Evolutionary conservation across 2,329 filamentous ascomycete species (phyloP).

Genomic region (Ascocoryne sarcoides): DNA sequence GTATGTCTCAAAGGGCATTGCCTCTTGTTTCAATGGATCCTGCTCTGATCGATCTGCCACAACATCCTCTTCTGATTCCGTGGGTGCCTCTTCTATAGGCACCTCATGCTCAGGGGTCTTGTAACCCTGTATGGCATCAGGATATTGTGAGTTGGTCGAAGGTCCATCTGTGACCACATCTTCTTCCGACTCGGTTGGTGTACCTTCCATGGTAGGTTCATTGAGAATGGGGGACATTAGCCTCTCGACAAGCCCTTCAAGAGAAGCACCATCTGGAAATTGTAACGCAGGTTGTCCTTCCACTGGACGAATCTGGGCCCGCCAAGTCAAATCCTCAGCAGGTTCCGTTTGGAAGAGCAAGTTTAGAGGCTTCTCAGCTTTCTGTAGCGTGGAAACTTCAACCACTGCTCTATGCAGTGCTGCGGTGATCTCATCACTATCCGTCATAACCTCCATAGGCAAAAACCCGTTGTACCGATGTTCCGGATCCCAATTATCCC

Average conservation of each 20-base stretch:
- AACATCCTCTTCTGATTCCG: constrained; percentile 23
- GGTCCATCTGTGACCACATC: not conserved
- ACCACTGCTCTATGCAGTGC: constrained; percentile 47
- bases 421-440: constrained; percentile 30
- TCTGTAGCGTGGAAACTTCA: constrained; percentile 42
- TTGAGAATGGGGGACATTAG: too few relatives aligned
- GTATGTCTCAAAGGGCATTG: constrained; percentile 12
- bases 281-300: constrained; percentile 17
- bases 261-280: constrained; percentile 13
- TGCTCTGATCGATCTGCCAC: constrained; percentile 20
- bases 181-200: not conserved
- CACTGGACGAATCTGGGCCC: constrained; percentile 21
- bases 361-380: constrained; percentile 30
- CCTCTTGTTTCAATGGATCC: constrained; percentile 14
- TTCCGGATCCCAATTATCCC: constrained; percentile 28
- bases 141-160: not conserved
- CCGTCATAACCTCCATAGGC: constrained; percentile 28
- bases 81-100: constrained; percentile 9
- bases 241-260: constrained; percentile 9
- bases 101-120: constrained; percentile 13
- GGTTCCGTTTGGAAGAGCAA: constrained; percentile 13
- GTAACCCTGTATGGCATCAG: too few relatives aligned
- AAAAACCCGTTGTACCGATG: constrained; percentile 35
- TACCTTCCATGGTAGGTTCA: constrained; percentile 6
- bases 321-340: constrained; percentile 15